phyloP scores from a whole-genome alignment of 1,284 basidiomycete species.

The Meripilus lineatus region DNA sequence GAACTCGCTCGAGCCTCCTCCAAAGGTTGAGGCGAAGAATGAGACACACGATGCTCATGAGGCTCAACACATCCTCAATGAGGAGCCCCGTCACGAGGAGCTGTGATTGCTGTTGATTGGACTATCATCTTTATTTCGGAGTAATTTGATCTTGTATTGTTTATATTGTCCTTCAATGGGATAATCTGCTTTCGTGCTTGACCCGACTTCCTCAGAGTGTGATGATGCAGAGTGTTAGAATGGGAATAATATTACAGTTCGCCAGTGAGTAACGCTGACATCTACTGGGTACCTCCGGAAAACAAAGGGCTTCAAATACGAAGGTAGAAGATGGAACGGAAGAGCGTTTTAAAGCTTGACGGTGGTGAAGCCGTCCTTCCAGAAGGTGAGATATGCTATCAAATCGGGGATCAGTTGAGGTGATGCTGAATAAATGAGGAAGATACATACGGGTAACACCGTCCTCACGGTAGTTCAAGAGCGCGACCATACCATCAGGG shows the following conservation, averaged over 20 bases:
- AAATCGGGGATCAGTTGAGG: not conserved
- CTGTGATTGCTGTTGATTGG: slow-evolving; percentile 23
- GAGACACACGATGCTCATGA: slow-evolving; percentile 13
- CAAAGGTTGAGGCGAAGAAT: slow-evolving; percentile 27
- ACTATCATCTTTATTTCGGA: too few species aligned
- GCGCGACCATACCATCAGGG: slow-evolving; percentile 84
- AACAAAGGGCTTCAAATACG: too few species aligned
- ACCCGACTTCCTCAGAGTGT: not conserved
- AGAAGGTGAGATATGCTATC: slow-evolving; percentile 88
- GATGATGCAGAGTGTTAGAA: not conserved
- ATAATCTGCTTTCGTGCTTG: not conserved
- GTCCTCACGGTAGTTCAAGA: slow-evolving; percentile 83
- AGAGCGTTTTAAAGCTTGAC: slow-evolving; percentile 51
- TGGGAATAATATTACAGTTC: too few species aligned
- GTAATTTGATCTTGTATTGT: not conserved
- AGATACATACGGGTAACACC: slow-evolving; percentile 60
- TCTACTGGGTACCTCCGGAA: too few species aligned
- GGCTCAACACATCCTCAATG: slow-evolving; percentile 12
- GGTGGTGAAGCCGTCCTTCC: slow-evolving; percentile 87
- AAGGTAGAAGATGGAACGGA: slow-evolving; percentile 7
- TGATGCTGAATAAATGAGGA: not conserved
- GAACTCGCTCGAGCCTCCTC: slow-evolving; percentile 50
- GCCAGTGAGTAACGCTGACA: too few species aligned
- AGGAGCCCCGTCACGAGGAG: slow-evolving; percentile 27
- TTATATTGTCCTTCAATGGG: slow-evolving; percentile 4